These are phyloP conservation scores for Eucalyptus curtisii DNA, from an alignment of 345 rosid species.

Conservation along the genomic window DNA sequence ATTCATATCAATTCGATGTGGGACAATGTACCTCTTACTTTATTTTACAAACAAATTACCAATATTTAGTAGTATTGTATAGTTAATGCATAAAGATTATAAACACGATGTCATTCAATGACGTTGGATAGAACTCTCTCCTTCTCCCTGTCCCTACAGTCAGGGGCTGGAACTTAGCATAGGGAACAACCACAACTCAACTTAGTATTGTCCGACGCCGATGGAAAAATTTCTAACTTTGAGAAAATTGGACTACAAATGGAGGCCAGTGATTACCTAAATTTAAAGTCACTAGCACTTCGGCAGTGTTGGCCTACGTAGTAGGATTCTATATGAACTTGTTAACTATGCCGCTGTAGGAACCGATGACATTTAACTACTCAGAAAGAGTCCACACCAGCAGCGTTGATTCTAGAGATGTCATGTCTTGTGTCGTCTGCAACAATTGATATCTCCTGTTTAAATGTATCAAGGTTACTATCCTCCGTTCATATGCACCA, in stretches of 20 bases:
- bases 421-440: neutral
- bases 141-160: neutral
- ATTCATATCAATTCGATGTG: too few relatives aligned
- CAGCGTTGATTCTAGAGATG: neutral
- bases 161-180: neutral
- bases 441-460: neutral
- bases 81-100: neutral
- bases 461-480: neutral
- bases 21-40: too few relatives aligned
- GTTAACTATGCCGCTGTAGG: neutral
- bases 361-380: neutral
- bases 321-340: neutral
- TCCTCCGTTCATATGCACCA: neutral
- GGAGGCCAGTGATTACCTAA: neutral
- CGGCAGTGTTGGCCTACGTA: neutral
- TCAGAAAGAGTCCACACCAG: neutral
- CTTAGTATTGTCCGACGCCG: neutral
- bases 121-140: neutral
- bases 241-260: neutral
- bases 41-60: too few relatives aligned
- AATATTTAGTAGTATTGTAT: neutral
- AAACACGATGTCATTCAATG: neutral
- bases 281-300: neutral
- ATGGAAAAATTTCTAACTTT: neutral
- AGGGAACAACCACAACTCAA: neutral